phyloP scores from a whole-genome alignment of 192 early-diverging fungal genomes.

The Glomus cerebriforme region DNA sequence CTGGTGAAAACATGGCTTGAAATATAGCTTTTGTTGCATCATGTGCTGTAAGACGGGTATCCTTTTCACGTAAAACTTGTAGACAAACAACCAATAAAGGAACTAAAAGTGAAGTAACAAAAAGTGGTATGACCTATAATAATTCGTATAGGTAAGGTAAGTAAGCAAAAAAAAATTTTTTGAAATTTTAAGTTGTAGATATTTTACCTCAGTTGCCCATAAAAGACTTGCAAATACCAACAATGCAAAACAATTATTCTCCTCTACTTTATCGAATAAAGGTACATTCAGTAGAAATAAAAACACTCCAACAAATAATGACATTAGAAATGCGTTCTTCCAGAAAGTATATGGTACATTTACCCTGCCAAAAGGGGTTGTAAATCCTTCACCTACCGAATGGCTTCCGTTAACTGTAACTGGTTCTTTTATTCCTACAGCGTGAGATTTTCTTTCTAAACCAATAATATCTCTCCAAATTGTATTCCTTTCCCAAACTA shows the following conservation, averaged over 20 bases:
- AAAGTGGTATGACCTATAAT: conserved; percentile 79
- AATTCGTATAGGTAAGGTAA: neutral
- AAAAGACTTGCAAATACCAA: conserved; percentile 86
- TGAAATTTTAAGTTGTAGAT: neutral
- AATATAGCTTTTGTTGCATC: conserved; percentile 85
- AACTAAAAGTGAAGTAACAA: conserved; percentile 87
- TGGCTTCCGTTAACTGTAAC: neutral
- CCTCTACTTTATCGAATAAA: conserved; percentile 72
- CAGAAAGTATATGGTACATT: conserved; percentile 50
- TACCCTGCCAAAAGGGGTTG: conserved; percentile 55
- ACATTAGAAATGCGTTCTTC: conserved; percentile 42
- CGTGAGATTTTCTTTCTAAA: conserved; percentile 77
- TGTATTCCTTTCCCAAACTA: conserved; percentile 96
- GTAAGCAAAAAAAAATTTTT: conserved; percentile 10
- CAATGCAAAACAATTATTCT: conserved; percentile 90
- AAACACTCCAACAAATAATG: conserved; percentile 62
- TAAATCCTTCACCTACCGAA: conserved; percentile 32
- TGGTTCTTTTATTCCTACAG: conserved; percentile 60
- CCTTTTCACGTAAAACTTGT: conserved; percentile 77
- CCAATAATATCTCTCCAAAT: conserved; percentile 98
- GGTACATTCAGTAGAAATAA: conserved; percentile 51
- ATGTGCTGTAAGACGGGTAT: conserved; percentile 66
- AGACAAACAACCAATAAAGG: conserved; percentile 84
- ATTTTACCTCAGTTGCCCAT: conserved; percentile 87
- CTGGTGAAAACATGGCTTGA: conserved; percentile 91